Base-by-base conservation (phyloP, 2,329 filamentous ascomycete species). In the Diaporthe helianthi region DNA sequence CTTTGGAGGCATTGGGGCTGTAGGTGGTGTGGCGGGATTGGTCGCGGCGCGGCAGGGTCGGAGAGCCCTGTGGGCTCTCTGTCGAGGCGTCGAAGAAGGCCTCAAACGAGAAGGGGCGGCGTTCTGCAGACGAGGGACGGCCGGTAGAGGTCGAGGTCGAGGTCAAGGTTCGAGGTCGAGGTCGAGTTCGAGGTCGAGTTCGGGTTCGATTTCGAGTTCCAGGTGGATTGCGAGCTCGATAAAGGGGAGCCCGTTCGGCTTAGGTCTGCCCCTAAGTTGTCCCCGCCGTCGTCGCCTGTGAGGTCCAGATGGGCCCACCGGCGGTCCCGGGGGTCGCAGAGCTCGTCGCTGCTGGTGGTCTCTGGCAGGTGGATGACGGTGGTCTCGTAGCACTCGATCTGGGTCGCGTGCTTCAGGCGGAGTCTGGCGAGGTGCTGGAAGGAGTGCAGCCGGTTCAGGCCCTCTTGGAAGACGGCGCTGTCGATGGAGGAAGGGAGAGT, bases 1-100 rank as follows among this genome's bases (percentile, higher is more conserved):
- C 51, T 49, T 55, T 24, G 41, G 52, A 36, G 51, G 41, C 53
- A 47, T 49, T 49, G 52, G 36, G 29, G 64, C 41, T 38, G 44
- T 49, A 55, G 36, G 49, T 38, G 26, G 19, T 36, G 26, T n/a
- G 38, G 64, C 41, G 51, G 38, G 22, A 10, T 15, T 58, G 15
- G 36, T 33, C n/a, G 64, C 31, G 44, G 52, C 52, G 52, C 52
- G 44, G 44, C 15, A 55, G 38, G 52, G 52, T 55, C 53, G 64
- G 64, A 55, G 52, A 67, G 38, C 64, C 64, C 64, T 55, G 44
- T n/a, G 64, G 53, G 64, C 52, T 67, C 52, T 58, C 51, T 58
- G 64, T 53, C 64, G 41, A 58, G 41, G 64, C 22, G 64, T 67
- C 64, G 52, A 67, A 31, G 52, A 49, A 58, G 52, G 52, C 52